Evolutionary conservation across 352 stramenopile species (phyloP).

Genomic region (Labyrinthula sp.): DNA sequence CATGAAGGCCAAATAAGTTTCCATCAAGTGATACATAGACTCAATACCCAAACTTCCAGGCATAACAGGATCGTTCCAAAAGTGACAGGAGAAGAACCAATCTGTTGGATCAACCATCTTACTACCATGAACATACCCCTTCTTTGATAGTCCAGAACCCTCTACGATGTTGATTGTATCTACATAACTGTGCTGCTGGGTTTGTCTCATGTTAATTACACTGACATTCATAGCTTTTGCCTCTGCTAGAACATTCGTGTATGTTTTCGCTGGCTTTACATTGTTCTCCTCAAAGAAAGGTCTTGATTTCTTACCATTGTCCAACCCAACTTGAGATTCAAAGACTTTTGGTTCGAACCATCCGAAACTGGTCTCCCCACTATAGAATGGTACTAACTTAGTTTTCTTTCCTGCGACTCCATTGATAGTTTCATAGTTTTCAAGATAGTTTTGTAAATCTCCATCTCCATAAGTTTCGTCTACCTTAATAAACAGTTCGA

Average conservation of each 20-base stretch:
- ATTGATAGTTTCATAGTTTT: too few species aligned
- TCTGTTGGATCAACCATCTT: conserved; percentile 14
- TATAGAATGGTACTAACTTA: conserved; percentile 16
- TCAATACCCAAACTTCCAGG: conserved; percentile 8
- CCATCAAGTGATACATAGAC: conserved; percentile 20
- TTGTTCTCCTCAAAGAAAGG: conserved; percentile 7
- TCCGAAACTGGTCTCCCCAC: conserved; percentile 12
- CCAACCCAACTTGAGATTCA: conserved; percentile 4
- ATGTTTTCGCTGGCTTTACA: conserved; percentile 1
- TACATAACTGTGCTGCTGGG: conserved; percentile 7
- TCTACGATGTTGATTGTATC: conserved; percentile 9
- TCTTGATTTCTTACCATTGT: conserved; percentile 8
- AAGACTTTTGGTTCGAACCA: conserved; percentile 22
- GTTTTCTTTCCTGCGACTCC: too few species aligned
- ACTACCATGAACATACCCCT: conserved; percentile 4
- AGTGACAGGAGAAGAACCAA: conserved; percentile 23
- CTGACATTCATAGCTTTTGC: neutral
- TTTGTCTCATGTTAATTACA: conserved; percentile 2
- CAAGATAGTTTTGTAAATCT: too few species aligned
- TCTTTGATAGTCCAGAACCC: neutral
- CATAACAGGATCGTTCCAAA: conserved; percentile 19
- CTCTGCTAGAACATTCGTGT: conserved; percentile 2
- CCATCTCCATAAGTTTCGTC: too few species aligned
- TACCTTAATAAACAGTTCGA: conserved; percentile 14
- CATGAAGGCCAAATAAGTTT: conserved; percentile 4